Evolutionary conservation across 2,329 filamentous ascomycete species (phyloP).

Genomic region (Colletotrichum magnum): DNA sequence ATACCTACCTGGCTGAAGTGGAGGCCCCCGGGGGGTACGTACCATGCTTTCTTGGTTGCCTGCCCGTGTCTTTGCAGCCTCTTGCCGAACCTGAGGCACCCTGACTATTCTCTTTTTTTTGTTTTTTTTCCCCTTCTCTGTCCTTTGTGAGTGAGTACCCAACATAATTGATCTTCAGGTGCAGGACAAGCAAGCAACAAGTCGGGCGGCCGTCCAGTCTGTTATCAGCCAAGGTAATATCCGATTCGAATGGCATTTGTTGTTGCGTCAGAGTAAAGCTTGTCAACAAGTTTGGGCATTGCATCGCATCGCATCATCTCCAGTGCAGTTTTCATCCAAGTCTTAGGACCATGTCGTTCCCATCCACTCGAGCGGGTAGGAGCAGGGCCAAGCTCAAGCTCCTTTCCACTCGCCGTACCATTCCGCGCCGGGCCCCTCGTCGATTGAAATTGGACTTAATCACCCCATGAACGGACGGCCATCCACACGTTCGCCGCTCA

Average conservation of each 20-base stretch:
- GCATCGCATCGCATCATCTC: too few relatives aligned
- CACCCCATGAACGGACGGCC: conserved; percentile 16
- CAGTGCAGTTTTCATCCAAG: too few relatives aligned
- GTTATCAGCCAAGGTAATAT: neutral
- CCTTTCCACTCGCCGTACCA: conserved; percentile 21
- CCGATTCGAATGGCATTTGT: too few relatives aligned
- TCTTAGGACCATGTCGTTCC: too few relatives aligned
- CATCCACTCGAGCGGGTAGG: neutral
- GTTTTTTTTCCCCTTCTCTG: neutral
- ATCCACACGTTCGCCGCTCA: conserved; percentile 24
- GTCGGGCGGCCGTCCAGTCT: conserved; percentile 13
- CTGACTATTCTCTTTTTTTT: neutral
- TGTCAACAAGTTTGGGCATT: too few relatives aligned
- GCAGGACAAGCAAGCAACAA: neutral
- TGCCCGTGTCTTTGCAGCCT: too few relatives aligned
- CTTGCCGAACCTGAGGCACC: conserved; percentile 27
- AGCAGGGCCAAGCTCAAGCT: conserved; percentile 4
- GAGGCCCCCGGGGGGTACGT: neutral
- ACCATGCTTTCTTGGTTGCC: neutral
- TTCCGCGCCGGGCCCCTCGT: conserved; percentile 34
- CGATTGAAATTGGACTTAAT: conserved; percentile 36
- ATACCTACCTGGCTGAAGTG: conserved; percentile 4
- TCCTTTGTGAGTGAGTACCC: conserved; percentile 17
- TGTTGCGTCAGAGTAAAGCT: too few relatives aligned
- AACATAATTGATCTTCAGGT: neutral